Conservation (phyloP, 2,329 filamentous ascomycete genomes). For the Coniochaeta pulveracea region DNA sequence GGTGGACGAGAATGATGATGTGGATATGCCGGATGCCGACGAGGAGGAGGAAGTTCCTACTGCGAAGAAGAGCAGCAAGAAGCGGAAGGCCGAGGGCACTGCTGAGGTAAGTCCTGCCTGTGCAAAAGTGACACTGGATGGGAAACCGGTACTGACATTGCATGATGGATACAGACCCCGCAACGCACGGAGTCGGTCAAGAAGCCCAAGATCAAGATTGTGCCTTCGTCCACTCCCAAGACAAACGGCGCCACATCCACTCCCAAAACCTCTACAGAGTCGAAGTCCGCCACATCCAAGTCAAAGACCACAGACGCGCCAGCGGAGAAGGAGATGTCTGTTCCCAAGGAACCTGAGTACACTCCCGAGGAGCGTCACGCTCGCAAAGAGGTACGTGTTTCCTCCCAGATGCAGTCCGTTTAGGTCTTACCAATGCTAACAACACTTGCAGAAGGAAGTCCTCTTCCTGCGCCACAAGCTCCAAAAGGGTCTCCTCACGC, state of each 20-base stretch:
- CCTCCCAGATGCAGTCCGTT: background rate
- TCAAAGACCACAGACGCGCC: slow-evolving; percentile 43
- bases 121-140: background rate
- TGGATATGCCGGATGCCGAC: slow-evolving; percentile 48
- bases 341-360: slow-evolving; percentile 44
- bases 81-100: slow-evolving; percentile 81
- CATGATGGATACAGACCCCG: slow-evolving; percentile 40
- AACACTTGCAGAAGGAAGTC: slow-evolving; percentile 52
- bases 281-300: slow-evolving; percentile 29
- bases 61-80: slow-evolving; percentile 50
- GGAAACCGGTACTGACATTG: slow-evolving; percentile 2
- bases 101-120: slow-evolving; percentile 44
- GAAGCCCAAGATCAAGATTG: slow-evolving; percentile 58
- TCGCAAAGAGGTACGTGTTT: slow-evolving; percentile 45
- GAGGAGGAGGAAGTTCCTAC: slow-evolving; percentile 41
- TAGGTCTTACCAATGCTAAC: too few species aligned
- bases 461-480: slow-evolving; percentile 88
- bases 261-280: slow-evolving; percentile 41
- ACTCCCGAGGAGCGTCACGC: slow-evolving; percentile 44
- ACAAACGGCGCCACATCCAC: slow-evolving; percentile 45
- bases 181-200: slow-evolving; percentile 51
- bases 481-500: slow-evolving; percentile 83
- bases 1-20: slow-evolving; percentile 42
- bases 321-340: slow-evolving; percentile 31
- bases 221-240: slow-evolving; percentile 57